Base-by-base conservation (phyloP, 805 yeast genomes). In the Sungouiozyma ichnusensis region DNA sequence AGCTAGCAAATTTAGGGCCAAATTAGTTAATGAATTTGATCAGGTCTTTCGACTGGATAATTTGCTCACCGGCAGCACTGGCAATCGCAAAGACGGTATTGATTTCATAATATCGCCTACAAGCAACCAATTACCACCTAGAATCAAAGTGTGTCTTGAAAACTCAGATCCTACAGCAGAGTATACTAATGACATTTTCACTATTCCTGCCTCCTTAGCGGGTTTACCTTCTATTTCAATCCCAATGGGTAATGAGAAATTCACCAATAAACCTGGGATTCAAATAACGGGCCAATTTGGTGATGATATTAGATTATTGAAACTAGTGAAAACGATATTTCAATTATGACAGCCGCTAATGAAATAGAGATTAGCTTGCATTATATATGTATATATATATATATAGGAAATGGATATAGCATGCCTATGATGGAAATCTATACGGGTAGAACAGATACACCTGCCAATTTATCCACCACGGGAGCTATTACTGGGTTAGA, bases 201-300 rank as follows among this genome's bases (percentile, higher is more conserved):
- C 96, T 0, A 82, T 87, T 3, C 97, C 98, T 0, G 83, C 92
- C 34, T 87, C 95, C 1, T 63, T 94, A 44, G 94, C 95, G 0
- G 97, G 97, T 0, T 59, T 90, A 2, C 99, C 99, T 1, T 76
- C 95, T 0, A 70, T 90, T 9, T 73, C 82, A 1, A 65, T 88
- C 2, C 99, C 99, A 0, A 69, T 72, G 51, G 53, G 48, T 4
- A 33, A 43, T 3, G 53, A 53, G 2, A 60, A 63, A 1, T 24
- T 60, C 63, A 1, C 63, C 74, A 9, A 11, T 33, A 13, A 24
- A 11, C 34, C 33, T 27, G 95, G 95, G 0, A 65, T 92, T 20
- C 97, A 94, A 56, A 50, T 92, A 2, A 73, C 81, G 55, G 94
- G 88, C 1, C 97, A 90, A 57, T 82, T 67, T 55, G 97, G 96